Conservation (phyloP, 1,139 yeast genomes). For the Geotrichum citri-aurantii region DNA sequence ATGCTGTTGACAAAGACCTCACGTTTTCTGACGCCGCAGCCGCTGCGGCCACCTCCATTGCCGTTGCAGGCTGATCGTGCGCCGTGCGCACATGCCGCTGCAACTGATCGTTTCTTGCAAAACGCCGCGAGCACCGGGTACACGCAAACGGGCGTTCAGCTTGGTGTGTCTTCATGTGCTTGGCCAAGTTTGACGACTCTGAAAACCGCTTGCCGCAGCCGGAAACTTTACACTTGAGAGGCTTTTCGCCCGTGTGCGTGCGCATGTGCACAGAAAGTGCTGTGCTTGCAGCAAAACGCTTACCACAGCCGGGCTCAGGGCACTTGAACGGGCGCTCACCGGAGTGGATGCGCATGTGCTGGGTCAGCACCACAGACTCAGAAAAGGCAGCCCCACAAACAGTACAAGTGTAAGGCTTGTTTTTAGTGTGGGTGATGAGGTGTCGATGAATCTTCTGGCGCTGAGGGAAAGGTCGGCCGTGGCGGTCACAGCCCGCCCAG, state of each 20-base stretch:
- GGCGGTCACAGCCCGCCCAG: constrained; percentile 77
- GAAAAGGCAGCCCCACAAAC: constrained; percentile 67
- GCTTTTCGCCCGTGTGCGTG: constrained; percentile 89
- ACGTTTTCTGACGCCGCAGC: not conserved
- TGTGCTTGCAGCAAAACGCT: constrained; percentile 59
- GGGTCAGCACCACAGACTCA: constrained; percentile 57
- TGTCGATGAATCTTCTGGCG: constrained; percentile 84
- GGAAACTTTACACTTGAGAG: constrained; percentile 69
- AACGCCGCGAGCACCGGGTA: constrained; percentile 28
- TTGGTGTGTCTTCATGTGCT: constrained; percentile 61
- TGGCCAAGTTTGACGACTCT: constrained; percentile 81
- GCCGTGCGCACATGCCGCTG: constrained; percentile 28
- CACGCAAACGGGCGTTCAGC: constrained; percentile 27
- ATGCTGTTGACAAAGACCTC: not conserved
- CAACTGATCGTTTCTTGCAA: constrained; percentile 34
- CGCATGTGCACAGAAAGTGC: constrained; percentile 63
- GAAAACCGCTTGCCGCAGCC: constrained; percentile 83
- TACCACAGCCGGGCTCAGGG: constrained; percentile 54
- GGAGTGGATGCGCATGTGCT: constrained; percentile 81
- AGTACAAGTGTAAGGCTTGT: constrained; percentile 67
- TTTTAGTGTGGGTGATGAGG: constrained; percentile 79
- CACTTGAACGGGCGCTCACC: constrained; percentile 83
- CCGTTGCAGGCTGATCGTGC: not conserved
- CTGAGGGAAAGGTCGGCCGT: constrained; percentile 55
- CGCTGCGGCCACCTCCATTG: not conserved